Base-by-base conservation (phyloP, 768 basidiomycete species). In the Daedalea quercina region DNA sequence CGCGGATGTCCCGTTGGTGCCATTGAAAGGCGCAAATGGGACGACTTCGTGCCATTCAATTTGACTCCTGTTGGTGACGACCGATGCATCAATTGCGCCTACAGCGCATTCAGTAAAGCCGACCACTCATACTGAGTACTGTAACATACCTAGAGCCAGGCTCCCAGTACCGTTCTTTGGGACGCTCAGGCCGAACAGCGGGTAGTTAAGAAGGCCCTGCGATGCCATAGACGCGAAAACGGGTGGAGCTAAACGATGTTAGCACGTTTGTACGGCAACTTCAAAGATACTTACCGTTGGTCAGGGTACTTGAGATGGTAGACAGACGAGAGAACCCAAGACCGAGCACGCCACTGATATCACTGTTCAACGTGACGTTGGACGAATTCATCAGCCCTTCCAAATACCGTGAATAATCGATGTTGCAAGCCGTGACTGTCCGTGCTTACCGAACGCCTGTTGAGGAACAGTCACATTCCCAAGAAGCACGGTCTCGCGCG, bases 291-390 rank as follows among this genome's bases (percentile, higher is more conserved):
- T 59, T 58, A 85, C 86, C 79, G 56, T 81, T 78, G 11, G 71
- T 64, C 9, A 72, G 67, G 2, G 67, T 59, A 22, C 58, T 62
- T 6, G 76, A 67, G 24, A 91, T 82, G 12, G 74, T 72, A 1
- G 89, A 90, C 33, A 90, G 71, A 20, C 87, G 76, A 24, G 86
- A 75, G 65, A 91, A 91, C 1, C 89, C 87, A 25, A 91, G 70
- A 20, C 89, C 89, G 20, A 91, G 61, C 34, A 91, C 67, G 2
- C 89, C 89, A 53, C 86, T 90, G 8, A 81, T 71, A 45, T 84
- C 65, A 60, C 87, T 80, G 9, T 70, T 68, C 56, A 90, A 68
- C 15, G 79, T 74, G 31, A 90, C 74, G 61, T 85, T 86, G 20
- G 80, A 81, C 37, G 75, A 65, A 1, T 79, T 81, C 37, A 84